Conservation (phyloP, 176 grass and related monocot genomes). For the Hordeum marinum region DNA sequence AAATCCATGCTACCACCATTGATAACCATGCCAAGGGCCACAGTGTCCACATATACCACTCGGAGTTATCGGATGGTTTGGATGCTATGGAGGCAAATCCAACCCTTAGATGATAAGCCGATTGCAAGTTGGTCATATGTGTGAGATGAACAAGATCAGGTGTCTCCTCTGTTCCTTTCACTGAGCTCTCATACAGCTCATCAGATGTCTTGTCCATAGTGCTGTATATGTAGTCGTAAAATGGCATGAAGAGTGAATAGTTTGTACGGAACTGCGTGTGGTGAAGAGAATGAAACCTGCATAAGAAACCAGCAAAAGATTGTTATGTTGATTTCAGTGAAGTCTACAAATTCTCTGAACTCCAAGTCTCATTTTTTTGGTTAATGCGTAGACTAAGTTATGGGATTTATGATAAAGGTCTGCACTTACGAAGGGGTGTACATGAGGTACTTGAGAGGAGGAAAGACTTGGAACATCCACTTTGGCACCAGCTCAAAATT, state of each 20-base stretch:
- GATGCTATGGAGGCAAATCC: slow-evolving; percentile 86
- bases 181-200: slow-evolving; percentile 58
- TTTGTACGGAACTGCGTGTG: slow-evolving; percentile 96
- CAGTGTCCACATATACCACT: slow-evolving; percentile 56
- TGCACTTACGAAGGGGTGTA: slow-evolving; percentile 94
- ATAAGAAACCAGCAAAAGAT: neutral
- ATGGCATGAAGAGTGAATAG: slow-evolving; percentile 92
- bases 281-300: slow-evolving; percentile 92
- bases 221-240: slow-evolving; percentile 90
- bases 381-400: neutral
- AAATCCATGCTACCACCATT: slow-evolving; percentile 64
- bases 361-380: neutral
- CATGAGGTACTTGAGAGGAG: slow-evolving; percentile 94
- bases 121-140: slow-evolving; percentile 71
- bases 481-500: slow-evolving; percentile 89
- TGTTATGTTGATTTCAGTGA: neutral
- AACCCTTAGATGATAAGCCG: slow-evolving; percentile 67
- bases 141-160: slow-evolving; percentile 76
- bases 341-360: neutral
- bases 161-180: slow-evolving; percentile 64
- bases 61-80: slow-evolving; percentile 44
- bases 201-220: slow-evolving; percentile 86
- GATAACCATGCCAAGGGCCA: slow-evolving; percentile 64
- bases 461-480: slow-evolving; percentile 71
- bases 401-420: neutral